A percentile compares a stretch with the other conserved stretches of the same genome.
phyloP scores from a whole-genome alignment of 805 yeast species.

The Yarrowia sp. region DNA sequence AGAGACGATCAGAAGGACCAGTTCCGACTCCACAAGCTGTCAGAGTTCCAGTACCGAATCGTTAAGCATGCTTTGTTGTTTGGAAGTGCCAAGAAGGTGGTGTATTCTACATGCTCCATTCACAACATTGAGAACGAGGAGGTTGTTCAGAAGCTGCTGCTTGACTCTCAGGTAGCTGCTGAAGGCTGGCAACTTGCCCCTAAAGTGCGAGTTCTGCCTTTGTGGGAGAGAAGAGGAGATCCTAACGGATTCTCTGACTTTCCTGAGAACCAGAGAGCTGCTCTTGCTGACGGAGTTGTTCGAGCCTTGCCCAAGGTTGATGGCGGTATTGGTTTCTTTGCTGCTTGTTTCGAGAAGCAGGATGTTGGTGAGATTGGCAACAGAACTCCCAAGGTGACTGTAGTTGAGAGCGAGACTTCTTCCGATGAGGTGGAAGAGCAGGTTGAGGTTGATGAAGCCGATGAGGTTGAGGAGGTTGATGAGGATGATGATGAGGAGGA shows the following conservation, averaged over 20 bases:
- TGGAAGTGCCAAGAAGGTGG: slow-evolving; percentile 73
- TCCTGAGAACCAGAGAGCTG: slow-evolving; percentile 38
- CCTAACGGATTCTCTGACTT: slow-evolving; percentile 59
- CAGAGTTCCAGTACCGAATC: slow-evolving; percentile 84
- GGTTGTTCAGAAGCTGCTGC: slow-evolving; percentile 76
- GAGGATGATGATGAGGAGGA: not conserved
- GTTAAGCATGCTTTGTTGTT: slow-evolving; percentile 83
- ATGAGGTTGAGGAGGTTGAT: no score
- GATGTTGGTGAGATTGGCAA: not conserved
- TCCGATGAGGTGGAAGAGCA: not conserved
- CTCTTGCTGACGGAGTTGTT: slow-evolving; percentile 79
- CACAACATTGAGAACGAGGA: slow-evolving; percentile 93
- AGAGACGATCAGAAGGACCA: slow-evolving; percentile 33
- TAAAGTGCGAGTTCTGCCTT: slow-evolving; percentile 65
- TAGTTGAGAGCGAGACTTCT: not conserved
- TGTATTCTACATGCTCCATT: slow-evolving; percentile 93
- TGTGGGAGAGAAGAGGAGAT: slow-evolving; percentile 85
- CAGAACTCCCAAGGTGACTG: not conserved
- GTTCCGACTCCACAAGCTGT: slow-evolving; percentile 65
- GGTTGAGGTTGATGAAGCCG: not conserved
- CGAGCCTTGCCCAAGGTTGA: slow-evolving; percentile 82
- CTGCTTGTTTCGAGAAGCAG: slow-evolving; percentile 67
- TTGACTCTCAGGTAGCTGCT: slow-evolving; percentile 59
- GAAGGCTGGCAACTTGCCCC: slow-evolving; percentile 73
- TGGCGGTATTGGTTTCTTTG: slow-evolving; percentile 99